Conservation (phyloP, 169 alveolate genomes). For the Blepharisma undulans region DNA sequence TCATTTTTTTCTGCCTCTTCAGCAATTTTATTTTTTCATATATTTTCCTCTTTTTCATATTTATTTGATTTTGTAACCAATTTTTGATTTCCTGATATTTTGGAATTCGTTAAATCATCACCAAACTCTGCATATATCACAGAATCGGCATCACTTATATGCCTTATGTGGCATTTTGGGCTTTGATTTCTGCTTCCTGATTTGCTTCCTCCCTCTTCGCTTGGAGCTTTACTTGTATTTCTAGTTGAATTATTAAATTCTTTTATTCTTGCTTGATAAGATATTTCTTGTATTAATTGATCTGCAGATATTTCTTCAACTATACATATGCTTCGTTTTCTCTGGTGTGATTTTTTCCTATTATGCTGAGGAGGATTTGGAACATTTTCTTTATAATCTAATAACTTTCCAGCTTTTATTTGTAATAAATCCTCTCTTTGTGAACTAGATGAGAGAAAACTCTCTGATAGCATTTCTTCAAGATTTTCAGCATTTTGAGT, state of each 20-base stretch:
- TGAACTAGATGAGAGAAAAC: not conserved
- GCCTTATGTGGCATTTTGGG: not conserved
- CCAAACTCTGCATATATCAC: not conserved
- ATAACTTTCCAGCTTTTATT: not conserved
- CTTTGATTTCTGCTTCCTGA: not conserved
- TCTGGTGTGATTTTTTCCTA: not conserved
- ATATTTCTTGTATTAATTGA: not conserved
- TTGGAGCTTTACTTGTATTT: not conserved
- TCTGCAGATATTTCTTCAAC: not conserved
- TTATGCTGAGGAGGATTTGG: not conserved
- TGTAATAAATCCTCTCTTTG: not conserved
- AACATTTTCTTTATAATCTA: not conserved
- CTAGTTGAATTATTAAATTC: not conserved
- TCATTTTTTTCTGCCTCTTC: not conserved
- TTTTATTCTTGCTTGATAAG: not conserved
- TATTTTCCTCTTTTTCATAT: not conserved
- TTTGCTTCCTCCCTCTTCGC: not conserved
- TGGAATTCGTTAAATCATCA: not conserved
- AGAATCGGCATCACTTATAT: not conserved
- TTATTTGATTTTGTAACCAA: not conserved
- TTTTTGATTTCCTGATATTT: not conserved
- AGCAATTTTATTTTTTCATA: not conserved
- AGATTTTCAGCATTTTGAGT: not conserved
- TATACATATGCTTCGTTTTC: not conserved
- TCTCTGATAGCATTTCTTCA: not conserved